Base-by-base conservation (phyloP, 139 green algal species). In the Diplosphaera chodatii region DNA sequence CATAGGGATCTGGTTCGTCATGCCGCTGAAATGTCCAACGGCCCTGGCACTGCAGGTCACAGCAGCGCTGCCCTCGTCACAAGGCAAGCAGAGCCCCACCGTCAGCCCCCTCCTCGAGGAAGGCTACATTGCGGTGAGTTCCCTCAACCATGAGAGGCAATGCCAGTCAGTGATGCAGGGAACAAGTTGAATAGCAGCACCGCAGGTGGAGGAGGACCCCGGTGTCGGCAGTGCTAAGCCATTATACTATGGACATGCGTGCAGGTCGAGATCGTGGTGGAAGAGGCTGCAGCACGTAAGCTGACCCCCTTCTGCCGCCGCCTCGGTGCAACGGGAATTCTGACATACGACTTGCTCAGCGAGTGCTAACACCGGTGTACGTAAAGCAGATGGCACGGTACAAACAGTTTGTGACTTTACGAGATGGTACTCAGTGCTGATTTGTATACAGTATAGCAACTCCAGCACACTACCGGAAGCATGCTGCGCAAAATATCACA, bases 241-340 rank as follows among this genome's bases (percentile, higher is more conserved):
- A 59, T 3, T 59, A 25, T 59, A 10, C 3, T 59, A 18, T 59
- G 3, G 48, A 10, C 48, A 25, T 10, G 37, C 13, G 37, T 18
- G 18, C 48, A 59, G 48, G 48, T 82, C 15, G 79, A 82, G 63
- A 74, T 83, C 22, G 33, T 83, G 25, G 63, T 83, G 21, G 74
- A 83, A 5, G 77, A 83, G 69, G 30, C 33, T 29, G n/a, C 29
- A 3, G 74, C 74, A 0, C 56, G 74, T 6, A 28, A 75, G 40
- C 66, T 83, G 18, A 65, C 80, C 28, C 55, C 77, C 22, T 27
- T 66, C 25, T 73, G 64, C 64, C 69, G 67, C 62, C 70, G 77
- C 23, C 41, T 75, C 32, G 77, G 77, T 1, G 77, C 77, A 23
- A 72, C 68, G 1, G 77, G 73, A n/a, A 77, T 83, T 30, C 63